These are phyloP conservation scores for Cardamine resedifolia DNA, from an alignment of 345 rosid genomes.

Conservation along the genomic window DNA sequence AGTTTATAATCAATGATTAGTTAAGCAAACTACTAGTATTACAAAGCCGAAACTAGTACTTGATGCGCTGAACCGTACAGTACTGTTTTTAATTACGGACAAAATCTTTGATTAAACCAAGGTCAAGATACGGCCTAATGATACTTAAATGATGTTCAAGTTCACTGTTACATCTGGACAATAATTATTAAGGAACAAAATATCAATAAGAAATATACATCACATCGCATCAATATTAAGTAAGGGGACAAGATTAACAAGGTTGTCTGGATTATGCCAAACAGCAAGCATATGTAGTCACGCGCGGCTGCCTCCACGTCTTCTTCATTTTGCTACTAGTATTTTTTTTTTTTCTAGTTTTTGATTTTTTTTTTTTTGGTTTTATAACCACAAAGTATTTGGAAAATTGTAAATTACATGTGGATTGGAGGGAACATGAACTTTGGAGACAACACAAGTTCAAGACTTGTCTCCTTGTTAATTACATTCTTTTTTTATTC, in stretches of 20 bases:
- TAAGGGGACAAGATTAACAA: constrained; percentile 32
- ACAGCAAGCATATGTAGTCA: constrained; percentile 28
- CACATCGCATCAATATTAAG: constrained; percentile 2
- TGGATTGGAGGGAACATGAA: constrained; percentile 32
- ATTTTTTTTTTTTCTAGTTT: neutral
- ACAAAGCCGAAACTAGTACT: constrained; percentile 28
- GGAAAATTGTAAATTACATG: neutral
- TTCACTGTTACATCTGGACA: constrained; percentile 26
- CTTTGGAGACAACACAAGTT: constrained; percentile 22
- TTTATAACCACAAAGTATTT: neutral
- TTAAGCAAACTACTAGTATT: constrained; percentile 11
- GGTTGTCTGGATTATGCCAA: constrained; percentile 37
- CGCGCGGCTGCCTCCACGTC: constrained; percentile 28
- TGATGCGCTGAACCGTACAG: constrained; percentile 40
- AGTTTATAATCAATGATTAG: constrained; percentile 34
- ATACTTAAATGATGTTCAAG: constrained; percentile 20
- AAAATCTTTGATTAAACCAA: constrained; percentile 39
- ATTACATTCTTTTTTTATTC: neutral
- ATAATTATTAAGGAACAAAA: constrained; percentile 3
- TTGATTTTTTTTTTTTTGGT: neutral
- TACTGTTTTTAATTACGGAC: constrained; percentile 19
- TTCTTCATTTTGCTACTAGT: neutral
- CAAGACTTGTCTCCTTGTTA: constrained; percentile 4
- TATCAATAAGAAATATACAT: neutral
- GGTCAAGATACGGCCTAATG: constrained; percentile 34